A percentile compares a stretch with the other conserved stretches of the same genome.
Evolutionary conservation across 2,329 filamentous ascomycete genomes (phyloP).

Genomic region (Aspergillus tubingensis): DNA sequence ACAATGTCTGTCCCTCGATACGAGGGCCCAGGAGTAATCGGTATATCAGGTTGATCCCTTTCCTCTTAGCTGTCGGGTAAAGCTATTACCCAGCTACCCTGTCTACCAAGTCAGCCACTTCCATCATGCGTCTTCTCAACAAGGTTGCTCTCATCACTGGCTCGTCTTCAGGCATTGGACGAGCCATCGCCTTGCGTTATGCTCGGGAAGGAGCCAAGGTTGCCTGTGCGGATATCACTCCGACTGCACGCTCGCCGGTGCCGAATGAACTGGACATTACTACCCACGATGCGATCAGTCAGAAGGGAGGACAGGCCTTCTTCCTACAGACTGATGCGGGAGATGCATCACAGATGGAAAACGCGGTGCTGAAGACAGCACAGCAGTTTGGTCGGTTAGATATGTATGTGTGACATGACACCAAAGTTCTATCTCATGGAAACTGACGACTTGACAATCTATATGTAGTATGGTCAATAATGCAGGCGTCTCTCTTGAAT

Average conservation of each 20-base stretch:
- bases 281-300: slow-evolving; percentile 45
- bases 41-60: background rate
- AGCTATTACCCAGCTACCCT: too few relatives aligned
- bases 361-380: slow-evolving; percentile 39
- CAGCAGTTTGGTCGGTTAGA: slow-evolving; percentile 45
- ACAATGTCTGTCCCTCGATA: background rate
- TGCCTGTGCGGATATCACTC: slow-evolving; percentile 45
- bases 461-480: slow-evolving; percentile 50
- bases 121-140: slow-evolving; percentile 25
- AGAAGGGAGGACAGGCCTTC: slow-evolving; percentile 38
- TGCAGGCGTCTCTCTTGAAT: slow-evolving; percentile 52
- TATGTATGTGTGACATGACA: slow-evolving; percentile 35
- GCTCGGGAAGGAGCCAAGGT: slow-evolving; percentile 44
- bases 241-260: slow-evolving; percentile 9
- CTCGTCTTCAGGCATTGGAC: slow-evolving; percentile 49
- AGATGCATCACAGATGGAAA: slow-evolving; percentile 37
- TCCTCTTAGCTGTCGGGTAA: too few relatives aligned
- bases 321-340: slow-evolving; percentile 51
- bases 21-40: background rate
- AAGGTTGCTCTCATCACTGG: slow-evolving; percentile 50
- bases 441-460: background rate
- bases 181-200: slow-evolving; percentile 48
- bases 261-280: slow-evolving; percentile 34
- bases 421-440: background rate
- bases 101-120: background rate